Evolutionary conservation across 1,284 basidiomycete genomes (phyloP), one percentile per base, ranked within the genome.

Genomic region (Cystobasidium pallidum): DNA sequence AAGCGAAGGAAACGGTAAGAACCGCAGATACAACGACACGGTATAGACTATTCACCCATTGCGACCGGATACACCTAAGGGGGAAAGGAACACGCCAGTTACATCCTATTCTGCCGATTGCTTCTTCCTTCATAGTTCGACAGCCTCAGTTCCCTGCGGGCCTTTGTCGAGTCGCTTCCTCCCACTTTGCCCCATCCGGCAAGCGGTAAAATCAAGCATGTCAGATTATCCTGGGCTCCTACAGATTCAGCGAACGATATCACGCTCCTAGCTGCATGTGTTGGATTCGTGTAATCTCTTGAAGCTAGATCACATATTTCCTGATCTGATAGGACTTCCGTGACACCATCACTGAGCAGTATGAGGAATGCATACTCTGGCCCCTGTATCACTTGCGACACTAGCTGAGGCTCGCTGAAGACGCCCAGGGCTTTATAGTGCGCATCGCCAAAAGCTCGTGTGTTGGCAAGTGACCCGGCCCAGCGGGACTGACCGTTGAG

Each of bases 391-490:
- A 39, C 21, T 28, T 28, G 17, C 0, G 34, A 43, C 2, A 21
- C 24, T 8, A 98, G 88, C 79, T 97, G 92, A 2, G 96, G 95
- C 81, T 99, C 95, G 34, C 91, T 90, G 0, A 95, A 98, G 3
- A 99, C 91, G 0, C 94, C 94, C 73, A 89, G 89, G 36, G 86
- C 87, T 80, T 97, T 98, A 84, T 88, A 98, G 74, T 88, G 86
- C 39, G 92, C 86, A 79, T 99, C 96, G 36, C 95, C 95, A 66
- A 99, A 86, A 87, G 91, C 90, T 80, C 95, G 84, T 10, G 96
- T 98, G 78, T 98, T 99, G 54, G 90, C 92, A 24, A 99, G 84
- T 0, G 89, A 91, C 8, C 95, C 95, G 89, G 97, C 97, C 93
- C 94, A 98, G 51, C 91, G 64, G 15, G 66, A 74, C 74, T 74